These are phyloP conservation scores for Trypanosoma platydactyli DNA, from an alignment of 208 protist species.

Conservation along the genomic window DNA sequence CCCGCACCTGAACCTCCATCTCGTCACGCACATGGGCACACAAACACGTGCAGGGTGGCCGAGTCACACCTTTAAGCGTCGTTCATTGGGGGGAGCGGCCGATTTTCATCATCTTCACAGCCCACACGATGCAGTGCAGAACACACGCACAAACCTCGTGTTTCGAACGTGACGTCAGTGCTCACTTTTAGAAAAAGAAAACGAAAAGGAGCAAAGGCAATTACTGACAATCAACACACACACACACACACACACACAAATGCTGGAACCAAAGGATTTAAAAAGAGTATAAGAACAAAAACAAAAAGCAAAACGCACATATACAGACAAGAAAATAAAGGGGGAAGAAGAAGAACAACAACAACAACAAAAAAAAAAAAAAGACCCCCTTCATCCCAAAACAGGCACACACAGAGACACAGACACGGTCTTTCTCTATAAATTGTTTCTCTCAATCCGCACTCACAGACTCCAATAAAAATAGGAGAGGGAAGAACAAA, in stretches of 20 bases:
- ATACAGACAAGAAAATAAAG: not conserved
- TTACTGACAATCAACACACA: not conserved
- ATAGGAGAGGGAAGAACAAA: not conserved
- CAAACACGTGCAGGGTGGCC: too few species aligned
- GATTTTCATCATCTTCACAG: too few species aligned
- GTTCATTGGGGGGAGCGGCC: too few species aligned
- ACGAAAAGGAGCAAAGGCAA: not conserved
- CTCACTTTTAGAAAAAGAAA: not conserved
- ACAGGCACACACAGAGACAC: too few species aligned
- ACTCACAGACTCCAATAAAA: too few species aligned
- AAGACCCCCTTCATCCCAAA: not conserved
- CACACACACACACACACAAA: not conserved
- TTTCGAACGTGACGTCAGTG: not conserved
- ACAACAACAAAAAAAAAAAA: constrained; percentile 27
- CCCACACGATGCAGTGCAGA: too few species aligned
- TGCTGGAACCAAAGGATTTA: not conserved
- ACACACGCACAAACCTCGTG: too few species aligned
- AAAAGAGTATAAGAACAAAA: not conserved
- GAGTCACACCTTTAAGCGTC: too few species aligned
- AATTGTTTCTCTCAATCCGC: too few species aligned
- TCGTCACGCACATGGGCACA: too few species aligned
- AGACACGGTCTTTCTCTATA: too few species aligned
- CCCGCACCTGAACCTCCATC: too few species aligned
- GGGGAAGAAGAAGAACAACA: constrained; percentile 12
- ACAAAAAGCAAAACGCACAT: constrained; percentile 2